These are phyloP conservation scores for Chaetoscypha palmicola DNA, from an alignment of 2,329 filamentous ascomycete genomes.

Conservation along the genomic window DNA sequence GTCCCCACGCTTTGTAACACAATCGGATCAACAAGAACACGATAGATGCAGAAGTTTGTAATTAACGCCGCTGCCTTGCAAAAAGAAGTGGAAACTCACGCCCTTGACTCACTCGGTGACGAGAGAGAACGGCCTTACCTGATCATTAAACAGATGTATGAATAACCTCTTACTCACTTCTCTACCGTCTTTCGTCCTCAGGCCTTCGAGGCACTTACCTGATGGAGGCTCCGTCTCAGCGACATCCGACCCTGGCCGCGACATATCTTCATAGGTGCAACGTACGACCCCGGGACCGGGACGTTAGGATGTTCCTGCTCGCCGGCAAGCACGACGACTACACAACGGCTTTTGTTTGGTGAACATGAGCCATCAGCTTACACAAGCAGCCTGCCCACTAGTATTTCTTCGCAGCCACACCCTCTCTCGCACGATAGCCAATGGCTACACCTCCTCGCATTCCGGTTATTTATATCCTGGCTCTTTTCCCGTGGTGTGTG, in stretches of 20 bases:
- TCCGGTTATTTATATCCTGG: conserved; percentile 12
- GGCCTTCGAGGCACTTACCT: neutral
- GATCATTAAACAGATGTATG: neutral
- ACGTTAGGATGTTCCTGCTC: too few relatives aligned
- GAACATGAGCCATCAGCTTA: conserved; percentile 3
- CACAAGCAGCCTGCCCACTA: neutral
- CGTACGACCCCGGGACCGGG: neutral
- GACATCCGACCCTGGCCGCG: conserved; percentile 1
- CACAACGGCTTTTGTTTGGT: too few relatives aligned
- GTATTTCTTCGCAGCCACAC: conserved; percentile 4
- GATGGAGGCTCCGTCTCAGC: conserved; percentile 4
- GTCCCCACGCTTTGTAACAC: too few relatives aligned
- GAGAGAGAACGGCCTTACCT: neutral
- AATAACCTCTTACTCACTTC: conserved; percentile 1
- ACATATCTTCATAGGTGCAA: neutral
- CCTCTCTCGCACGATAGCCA: conserved; percentile 4
- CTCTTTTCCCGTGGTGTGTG: neutral
- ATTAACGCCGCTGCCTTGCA: too few relatives aligned
- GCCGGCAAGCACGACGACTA: too few relatives aligned
- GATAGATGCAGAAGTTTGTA: too few relatives aligned
- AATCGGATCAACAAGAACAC: too few relatives aligned
- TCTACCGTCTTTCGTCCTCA: neutral
- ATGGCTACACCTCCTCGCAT: neutral
- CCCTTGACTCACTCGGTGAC: neutral
- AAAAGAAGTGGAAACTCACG: too few relatives aligned